Evolutionary conservation across 345 rosid genomes (phyloP), one percentile per base, ranked within the genome.

Genomic region (Linum usitatissimum): DNA sequence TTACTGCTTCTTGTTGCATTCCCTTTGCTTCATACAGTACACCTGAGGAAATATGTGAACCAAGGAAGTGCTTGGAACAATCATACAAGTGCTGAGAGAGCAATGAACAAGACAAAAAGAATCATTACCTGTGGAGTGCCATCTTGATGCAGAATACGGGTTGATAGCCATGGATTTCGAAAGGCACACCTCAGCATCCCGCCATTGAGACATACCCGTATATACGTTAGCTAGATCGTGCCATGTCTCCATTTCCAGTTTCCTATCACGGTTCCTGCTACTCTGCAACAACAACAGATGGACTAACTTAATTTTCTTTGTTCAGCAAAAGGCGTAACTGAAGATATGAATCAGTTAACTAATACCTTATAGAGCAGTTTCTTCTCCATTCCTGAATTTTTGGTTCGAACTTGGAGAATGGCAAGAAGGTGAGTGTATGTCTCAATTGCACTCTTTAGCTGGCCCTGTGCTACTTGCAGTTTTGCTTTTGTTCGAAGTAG

Each of bases 151-250:
- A 34, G 63, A 60, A 38, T 31, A 60, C 6, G 49, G 63, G 21
- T 36, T 60, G 23, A 60, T 60, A 34, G 48, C 48, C 63, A 30
- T 36, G 13, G 63, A 34, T 60, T 60, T 60, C 20, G 63, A 34
- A n/a, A 60, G 63, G 39, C 63, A 60, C 49, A 60, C 63, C 63
- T 60, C 63, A 13, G 63, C 63, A 36, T 60, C 63, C 9, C 63
- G 63, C 63, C 45, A 60, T 12, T 60, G 63, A 12, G 63, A 60
- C 18, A 60, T 17, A 9, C 63, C 15, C 49, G 48, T 34, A 19
- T 60, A 60, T 40, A 60, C 63, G 38, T 60, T 36, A 15, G 63
- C 63, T 9, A 60, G 48, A 36, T 60, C 63, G 6, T 60, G 63
- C 63, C 63, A 60, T 34, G 63, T 60, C 39, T 60, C 45, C 63